These are phyloP conservation scores for Oxytropis ochrocephala DNA, from an alignment of 306 rosid genomes.

Conservation along the genomic window DNA sequence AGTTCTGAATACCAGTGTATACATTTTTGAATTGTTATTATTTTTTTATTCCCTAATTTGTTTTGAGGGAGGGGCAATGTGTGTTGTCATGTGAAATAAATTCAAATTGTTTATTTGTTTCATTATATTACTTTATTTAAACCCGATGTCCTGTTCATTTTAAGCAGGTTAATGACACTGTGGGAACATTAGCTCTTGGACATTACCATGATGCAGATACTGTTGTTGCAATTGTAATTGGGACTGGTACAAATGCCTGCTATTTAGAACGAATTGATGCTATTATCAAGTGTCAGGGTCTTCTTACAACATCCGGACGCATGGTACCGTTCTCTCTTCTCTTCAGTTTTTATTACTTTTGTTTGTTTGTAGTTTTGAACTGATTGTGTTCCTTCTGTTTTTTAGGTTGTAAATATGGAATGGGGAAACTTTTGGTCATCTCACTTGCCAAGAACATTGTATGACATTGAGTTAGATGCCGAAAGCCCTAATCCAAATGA, in stretches of 20 bases:
- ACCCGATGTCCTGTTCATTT: constrained; percentile 3
- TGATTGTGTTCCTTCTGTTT: not conserved
- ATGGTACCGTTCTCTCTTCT: constrained; percentile 47
- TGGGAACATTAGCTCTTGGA: constrained; percentile 89
- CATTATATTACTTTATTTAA: not conserved
- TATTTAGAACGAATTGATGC: constrained; percentile 87
- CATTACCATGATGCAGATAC: constrained; percentile 81
- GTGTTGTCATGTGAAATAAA: not conserved
- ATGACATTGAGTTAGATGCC: constrained; percentile 73
- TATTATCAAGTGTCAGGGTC: constrained; percentile 83
- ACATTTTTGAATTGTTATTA: not conserved
- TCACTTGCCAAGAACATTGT: constrained; percentile 83
- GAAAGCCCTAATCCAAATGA: constrained; percentile 91
- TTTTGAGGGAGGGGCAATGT: not conserved
- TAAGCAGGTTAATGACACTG: constrained; percentile 80
- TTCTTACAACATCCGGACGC: constrained; percentile 62
- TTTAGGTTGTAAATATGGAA: constrained; percentile 87
- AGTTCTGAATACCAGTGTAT: not conserved
- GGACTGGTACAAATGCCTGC: constrained; percentile 95
- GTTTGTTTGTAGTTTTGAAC: not conserved
- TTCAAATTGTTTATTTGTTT: not conserved
- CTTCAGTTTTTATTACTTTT: not conserved
- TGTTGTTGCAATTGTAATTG: constrained; percentile 86
- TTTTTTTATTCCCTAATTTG: not conserved
- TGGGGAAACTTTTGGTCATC: constrained; percentile 97